A percentile compares a stretch with the other conserved stretches of the same genome.
Evolutionary conservation across 164 flowering plant genomes (phyloP).

Genomic region (Warburgia ugandensis): DNA sequence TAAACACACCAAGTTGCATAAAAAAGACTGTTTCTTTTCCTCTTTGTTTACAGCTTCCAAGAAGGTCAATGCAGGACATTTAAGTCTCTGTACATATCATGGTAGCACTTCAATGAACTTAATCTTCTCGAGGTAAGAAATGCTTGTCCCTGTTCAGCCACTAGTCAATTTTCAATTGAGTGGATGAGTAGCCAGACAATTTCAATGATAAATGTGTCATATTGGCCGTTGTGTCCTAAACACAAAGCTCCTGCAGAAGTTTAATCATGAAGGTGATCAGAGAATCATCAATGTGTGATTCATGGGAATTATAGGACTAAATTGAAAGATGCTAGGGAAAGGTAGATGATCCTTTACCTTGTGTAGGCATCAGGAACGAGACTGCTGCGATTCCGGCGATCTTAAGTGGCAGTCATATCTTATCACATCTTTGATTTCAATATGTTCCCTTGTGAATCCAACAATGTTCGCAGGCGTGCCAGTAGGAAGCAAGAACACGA

Average conservation of each 20-base stretch:
- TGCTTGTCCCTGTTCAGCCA: too few relatives aligned
- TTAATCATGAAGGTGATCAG: not conserved
- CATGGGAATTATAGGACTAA: too few relatives aligned
- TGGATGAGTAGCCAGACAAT: too few relatives aligned
- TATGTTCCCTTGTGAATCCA: constrained; percentile 79
- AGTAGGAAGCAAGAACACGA: constrained; percentile 69
- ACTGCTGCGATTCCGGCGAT: constrained; percentile 48
- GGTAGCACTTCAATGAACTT: too few relatives aligned
- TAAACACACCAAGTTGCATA: too few relatives aligned
- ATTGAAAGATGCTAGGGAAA: not conserved
- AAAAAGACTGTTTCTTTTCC: too few relatives aligned
- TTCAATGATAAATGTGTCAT: not conserved
- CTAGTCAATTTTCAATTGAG: too few relatives aligned
- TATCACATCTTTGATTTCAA: constrained; percentile 72
- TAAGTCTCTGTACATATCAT: too few relatives aligned
- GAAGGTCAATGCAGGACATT: too few relatives aligned
- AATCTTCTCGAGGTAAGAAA: too few relatives aligned
- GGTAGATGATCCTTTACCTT: constrained; percentile 34
- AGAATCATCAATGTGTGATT: too few relatives aligned
- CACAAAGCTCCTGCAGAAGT: not conserved
- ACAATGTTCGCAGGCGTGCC: constrained; percentile 80
- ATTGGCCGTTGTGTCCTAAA: not conserved
- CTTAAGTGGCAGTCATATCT: constrained; percentile 63
- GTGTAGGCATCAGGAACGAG: constrained; percentile 74
- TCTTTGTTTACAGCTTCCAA: too few relatives aligned